Base-by-base conservation (phyloP, 305 asterid species). In the Solanum aculeatissimum region DNA sequence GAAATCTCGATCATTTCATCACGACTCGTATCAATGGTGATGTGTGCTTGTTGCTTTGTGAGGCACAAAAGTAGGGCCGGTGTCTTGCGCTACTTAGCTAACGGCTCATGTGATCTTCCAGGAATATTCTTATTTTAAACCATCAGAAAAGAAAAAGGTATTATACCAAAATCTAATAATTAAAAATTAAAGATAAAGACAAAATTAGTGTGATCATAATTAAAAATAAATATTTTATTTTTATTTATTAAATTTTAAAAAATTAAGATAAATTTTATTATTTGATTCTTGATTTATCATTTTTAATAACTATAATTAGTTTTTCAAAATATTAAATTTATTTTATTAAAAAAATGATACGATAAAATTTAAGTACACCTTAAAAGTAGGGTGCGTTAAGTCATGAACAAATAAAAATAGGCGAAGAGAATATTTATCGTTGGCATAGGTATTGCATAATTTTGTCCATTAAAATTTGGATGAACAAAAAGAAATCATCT, bases 51-150 rank as follows among this genome's bases (percentile, higher is more conserved):
- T 14, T 83, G 43, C 53, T 85, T 81, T 85, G 3, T 12, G 80
- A 80, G 69, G 53, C 81, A 68, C 54, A 77, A n/a, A 60, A 6
- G 12, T 82, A 5, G 3, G 18, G 27, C 65, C 42, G 49, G 45
- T 49, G 55, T n/a, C 32, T 25, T 18, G 14, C 14, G 0, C 40
- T 23, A 81, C 29, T 10, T 10, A 43, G 19, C 49, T 25, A 18
- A 74, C 68, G 21, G 75, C 81, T 82, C 65, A 58, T 75, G 58
- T 75, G 81, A 86, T 85, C 45, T 71, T 83, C 32, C 13, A 19
- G 6, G 85, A 83, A 85, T 85, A 85, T 85, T 83, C 90, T 82
- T 60, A 70, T 80, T 18, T 49, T 58, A 58, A 85, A 66, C 86
- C 86, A 82, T 75, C 29, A 10, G 55, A 13, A 55, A 8, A 71